These are phyloP conservation scores for Artomyces pyxidatus DNA, from an alignment of 768 basidiomycete genomes.

Conservation along the genomic window DNA sequence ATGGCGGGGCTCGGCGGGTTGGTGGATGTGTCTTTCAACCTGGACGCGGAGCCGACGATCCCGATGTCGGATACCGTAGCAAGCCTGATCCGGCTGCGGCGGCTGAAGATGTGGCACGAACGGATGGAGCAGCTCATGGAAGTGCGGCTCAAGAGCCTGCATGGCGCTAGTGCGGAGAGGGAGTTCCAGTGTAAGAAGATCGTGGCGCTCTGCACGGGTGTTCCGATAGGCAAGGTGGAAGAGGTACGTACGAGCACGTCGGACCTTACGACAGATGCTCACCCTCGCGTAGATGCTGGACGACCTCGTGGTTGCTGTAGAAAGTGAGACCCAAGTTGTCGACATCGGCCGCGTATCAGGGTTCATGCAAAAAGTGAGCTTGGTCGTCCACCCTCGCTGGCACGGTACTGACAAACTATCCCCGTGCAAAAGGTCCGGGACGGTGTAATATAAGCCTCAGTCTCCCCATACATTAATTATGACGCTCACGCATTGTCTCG, in stretches of 20 bases:
- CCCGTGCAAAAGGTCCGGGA: too few relatives aligned
- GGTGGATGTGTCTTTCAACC: constrained; percentile 52
- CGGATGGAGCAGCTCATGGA: constrained; percentile 70
- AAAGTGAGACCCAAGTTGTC: constrained; percentile 76
- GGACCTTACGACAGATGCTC: constrained; percentile 1
- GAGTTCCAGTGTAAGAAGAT: constrained; percentile 90
- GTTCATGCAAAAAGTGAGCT: constrained; percentile 87
- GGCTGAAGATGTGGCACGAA: constrained; percentile 78
- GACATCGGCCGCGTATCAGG: constrained; percentile 83
- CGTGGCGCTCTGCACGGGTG: constrained; percentile 81
- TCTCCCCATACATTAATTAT: too few relatives aligned
- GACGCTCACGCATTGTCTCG: too few relatives aligned
- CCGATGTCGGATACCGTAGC: constrained; percentile 50
- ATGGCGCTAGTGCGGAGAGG: constrained; percentile 80
- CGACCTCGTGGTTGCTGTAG: constrained; percentile 76
- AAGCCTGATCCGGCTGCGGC: constrained; percentile 60
- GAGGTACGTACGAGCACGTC: constrained; percentile 44
- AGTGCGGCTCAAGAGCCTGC: constrained; percentile 57
- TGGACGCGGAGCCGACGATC: constrained; percentile 68
- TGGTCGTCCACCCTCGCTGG: too few relatives aligned
- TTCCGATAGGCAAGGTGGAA: constrained; percentile 83
- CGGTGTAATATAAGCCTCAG: too few relatives aligned
- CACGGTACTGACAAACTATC: too few relatives aligned
- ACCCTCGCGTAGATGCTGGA: constrained; percentile 60
- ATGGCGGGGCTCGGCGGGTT: constrained; percentile 57